Conservation (phyloP, 2,329 filamentous ascomycete species). For the Diaporthe sp. region DNA sequence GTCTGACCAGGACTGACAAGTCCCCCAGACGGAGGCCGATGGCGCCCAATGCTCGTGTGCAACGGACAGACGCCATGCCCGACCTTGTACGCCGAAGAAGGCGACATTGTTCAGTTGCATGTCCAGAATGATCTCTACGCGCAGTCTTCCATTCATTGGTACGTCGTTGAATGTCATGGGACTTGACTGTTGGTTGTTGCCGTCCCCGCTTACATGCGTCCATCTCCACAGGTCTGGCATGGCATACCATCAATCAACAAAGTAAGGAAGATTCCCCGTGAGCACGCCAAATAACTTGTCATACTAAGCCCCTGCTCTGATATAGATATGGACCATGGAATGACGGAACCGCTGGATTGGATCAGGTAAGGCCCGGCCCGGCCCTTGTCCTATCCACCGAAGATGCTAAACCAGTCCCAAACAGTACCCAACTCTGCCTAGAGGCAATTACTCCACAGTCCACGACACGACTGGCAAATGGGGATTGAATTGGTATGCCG, state of each 20-base stretch:
- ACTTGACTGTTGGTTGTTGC: background rate
- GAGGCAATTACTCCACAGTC: conserved; percentile 41
- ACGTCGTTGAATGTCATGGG: background rate
- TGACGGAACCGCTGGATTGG: conserved; percentile 41
- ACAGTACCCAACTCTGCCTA: conserved; percentile 40
- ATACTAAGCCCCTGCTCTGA: background rate
- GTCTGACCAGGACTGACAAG: background rate
- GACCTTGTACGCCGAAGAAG: conserved; percentile 41
- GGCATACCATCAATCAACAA: background rate
- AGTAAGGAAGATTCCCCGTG: background rate
- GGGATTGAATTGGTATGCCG: conserved; percentile 43
- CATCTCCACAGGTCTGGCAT: conserved; percentile 32
- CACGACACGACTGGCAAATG: conserved; percentile 41
- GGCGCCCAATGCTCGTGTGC: conserved; percentile 42
- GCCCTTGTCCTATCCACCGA: background rate
- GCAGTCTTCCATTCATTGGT: conserved; percentile 43
- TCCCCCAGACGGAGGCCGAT: conserved; percentile 40
- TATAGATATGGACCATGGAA: conserved; percentile 41
- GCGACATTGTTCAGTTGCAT: conserved; percentile 41
- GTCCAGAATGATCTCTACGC: conserved; percentile 42
- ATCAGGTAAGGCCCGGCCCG: conserved; percentile 35
- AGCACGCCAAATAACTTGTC: background rate
- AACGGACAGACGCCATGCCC: conserved; percentile 42
- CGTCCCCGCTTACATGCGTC: background rate
- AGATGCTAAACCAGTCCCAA: background rate